phyloP scores from a whole-genome alignment of 768 basidiomycete species.

The Naganishia friedmannii region DNA sequence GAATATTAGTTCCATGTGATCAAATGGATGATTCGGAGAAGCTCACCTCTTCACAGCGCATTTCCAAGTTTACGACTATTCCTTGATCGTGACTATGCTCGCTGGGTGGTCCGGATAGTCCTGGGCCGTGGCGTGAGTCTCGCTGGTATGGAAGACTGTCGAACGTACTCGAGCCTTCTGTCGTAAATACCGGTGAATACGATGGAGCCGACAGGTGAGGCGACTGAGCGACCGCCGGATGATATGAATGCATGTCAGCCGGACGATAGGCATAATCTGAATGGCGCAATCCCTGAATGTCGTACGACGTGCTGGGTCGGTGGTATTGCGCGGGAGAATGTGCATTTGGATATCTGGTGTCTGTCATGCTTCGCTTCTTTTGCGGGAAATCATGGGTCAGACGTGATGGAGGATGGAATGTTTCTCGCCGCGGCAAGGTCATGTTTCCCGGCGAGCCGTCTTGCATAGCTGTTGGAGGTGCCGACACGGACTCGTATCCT shows the following conservation, averaged over 20 bases:
- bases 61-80: background rate
- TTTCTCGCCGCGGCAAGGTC: background rate
- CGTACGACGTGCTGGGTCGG: conserved; percentile 9
- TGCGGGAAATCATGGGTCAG: background rate
- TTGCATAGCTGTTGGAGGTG: background rate
- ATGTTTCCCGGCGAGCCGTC: background rate
- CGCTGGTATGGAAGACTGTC: background rate
- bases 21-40: no score
- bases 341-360: background rate
- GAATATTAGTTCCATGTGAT: background rate
- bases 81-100: background rate
- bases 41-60: conserved; percentile 19
- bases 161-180: background rate
- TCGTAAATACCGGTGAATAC: background rate
- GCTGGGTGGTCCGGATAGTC: background rate
- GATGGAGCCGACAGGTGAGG: background rate
- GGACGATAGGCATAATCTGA: background rate
- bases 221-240: background rate
- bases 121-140: background rate
- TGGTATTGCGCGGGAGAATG: background rate
- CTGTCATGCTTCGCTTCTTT: background rate
- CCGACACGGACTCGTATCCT: background rate
- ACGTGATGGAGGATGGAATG: background rate
- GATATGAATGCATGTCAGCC: background rate
- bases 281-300: background rate